Evolutionary conservation across 202 grass and related monocot species (phyloP).

Genomic region (Hordeum pubiflorum): DNA sequence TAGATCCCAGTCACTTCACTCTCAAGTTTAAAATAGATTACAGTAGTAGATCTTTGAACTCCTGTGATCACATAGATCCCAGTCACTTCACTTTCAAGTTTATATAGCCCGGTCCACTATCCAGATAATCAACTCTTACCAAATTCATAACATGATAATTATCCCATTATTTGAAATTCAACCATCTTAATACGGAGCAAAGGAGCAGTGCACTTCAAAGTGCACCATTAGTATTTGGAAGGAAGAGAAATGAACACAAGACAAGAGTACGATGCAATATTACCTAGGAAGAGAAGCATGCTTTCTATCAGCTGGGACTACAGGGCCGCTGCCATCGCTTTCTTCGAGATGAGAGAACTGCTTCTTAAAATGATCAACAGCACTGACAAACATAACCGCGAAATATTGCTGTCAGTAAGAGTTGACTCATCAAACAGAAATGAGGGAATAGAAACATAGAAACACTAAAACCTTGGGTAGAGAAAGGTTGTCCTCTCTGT

Average conservation of each 20-base stretch:
- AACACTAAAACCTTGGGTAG: conserved; percentile 81
- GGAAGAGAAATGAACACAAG: not conserved
- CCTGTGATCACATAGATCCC: not conserved
- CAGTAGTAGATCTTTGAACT: not conserved
- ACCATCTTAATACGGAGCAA: not conserved
- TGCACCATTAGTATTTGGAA: not conserved
- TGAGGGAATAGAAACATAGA: conserved; percentile 20
- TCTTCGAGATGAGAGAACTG: conserved; percentile 94
- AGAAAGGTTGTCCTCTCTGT: conserved; percentile 84
- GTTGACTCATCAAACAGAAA: not conserved
- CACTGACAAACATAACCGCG: conserved; percentile 46
- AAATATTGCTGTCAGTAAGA: not conserved
- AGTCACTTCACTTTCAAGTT: not conserved
- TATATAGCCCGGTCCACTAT: not conserved
- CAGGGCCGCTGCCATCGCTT: conserved; percentile 37
- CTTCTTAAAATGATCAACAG: conserved; percentile 88
- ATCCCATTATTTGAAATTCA: not conserved
- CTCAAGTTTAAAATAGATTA: not conserved
- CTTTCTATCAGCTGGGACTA: conserved; percentile 61
- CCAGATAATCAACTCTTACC: not conserved
- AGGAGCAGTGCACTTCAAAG: not conserved
- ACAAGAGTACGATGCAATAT: conserved; percentile 8
- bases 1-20: too few species aligned
- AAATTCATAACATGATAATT: not conserved
- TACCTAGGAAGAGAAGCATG: conserved; percentile 97